Evolutionary conservation across 257 asterid genomes (phyloP).

Genomic region (Striga asiatica): DNA sequence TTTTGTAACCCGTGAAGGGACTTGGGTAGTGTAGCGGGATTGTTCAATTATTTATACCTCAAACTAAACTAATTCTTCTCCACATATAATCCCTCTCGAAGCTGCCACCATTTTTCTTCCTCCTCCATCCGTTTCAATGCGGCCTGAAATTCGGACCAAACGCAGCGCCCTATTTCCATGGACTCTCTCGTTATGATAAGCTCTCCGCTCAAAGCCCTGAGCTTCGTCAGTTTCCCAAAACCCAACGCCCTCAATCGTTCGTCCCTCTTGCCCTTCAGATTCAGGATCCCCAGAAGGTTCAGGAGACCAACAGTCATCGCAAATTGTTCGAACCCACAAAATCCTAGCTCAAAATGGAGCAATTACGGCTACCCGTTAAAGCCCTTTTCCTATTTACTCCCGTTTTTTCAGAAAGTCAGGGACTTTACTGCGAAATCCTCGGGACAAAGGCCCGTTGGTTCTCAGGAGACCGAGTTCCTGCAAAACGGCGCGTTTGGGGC

Average conservation of each 20-base stretch:
- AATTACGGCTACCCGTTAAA: constrained; percentile 19
- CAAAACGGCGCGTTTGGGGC: constrained; percentile 58
- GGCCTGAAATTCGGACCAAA: not conserved
- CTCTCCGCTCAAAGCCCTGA: constrained; percentile 22
- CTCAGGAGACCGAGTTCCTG: constrained; percentile 17
- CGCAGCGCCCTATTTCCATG: constrained; percentile 24
- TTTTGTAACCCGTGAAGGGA: too few relatives aligned
- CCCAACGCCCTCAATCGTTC: constrained; percentile 12
- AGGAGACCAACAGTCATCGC: constrained; percentile 18
- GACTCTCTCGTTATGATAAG: constrained; percentile 23
- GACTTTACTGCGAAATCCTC: constrained; percentile 36
- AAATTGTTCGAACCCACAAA: constrained; percentile 18
- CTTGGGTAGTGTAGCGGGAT: too few relatives aligned
- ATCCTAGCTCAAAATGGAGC: constrained; percentile 33
- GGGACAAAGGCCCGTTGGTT: constrained; percentile 8
- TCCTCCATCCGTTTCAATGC: not conserved
- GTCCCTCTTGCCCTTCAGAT: constrained; percentile 16
- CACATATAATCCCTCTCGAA: not conserved
- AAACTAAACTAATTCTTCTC: too few relatives aligned
- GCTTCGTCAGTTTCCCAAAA: constrained; percentile 18
- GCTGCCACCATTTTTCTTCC: not conserved
- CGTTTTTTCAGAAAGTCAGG: constrained; percentile 34
- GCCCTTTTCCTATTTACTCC: constrained; percentile 42
- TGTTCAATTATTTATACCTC: too few relatives aligned
- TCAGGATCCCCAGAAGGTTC: constrained; percentile 14